phyloP scores from a whole-genome alignment of 23 red algal species.

The Agarophyton chilense region DNA sequence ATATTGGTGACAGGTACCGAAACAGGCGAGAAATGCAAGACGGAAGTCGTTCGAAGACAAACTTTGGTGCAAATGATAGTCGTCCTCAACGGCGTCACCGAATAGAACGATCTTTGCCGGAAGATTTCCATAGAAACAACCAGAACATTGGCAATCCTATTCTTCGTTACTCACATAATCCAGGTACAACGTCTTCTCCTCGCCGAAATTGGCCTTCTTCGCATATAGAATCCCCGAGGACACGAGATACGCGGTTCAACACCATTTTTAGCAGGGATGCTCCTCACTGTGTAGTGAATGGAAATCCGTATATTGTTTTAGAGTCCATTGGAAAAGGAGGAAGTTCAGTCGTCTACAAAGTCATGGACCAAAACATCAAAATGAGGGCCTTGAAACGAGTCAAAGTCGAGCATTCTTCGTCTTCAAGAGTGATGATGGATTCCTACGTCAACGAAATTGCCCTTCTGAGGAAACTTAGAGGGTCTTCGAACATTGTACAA shows the following conservation, averaged over 20 bases:
- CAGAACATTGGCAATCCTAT: background rate
- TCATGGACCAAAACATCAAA: constrained; percentile 69
- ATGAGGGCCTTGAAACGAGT: constrained; percentile 91
- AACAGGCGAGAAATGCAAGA: constrained; percentile 6
- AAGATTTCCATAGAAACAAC: constrained; percentile 22
- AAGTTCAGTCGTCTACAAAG: constrained; percentile 96
- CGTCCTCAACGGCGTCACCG: constrained; percentile 14
- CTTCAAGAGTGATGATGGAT: constrained; percentile 35
- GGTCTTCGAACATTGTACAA: constrained; percentile 81
- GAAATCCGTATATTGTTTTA: constrained; percentile 71
- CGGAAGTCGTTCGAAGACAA: background rate
- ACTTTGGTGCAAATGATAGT: constrained; percentile 15
- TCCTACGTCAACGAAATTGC: constrained; percentile 94
- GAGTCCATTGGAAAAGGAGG: constrained; percentile 90
- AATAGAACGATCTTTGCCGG: background rate
- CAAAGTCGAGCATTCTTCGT: constrained; percentile 59
- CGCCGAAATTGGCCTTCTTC: background rate
- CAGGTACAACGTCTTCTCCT: background rate
- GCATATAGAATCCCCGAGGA: background rate
- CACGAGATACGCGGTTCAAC: background rate
- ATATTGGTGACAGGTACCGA: constrained; percentile 6
- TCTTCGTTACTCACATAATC: background rate
- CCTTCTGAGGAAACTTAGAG: constrained; percentile 73
- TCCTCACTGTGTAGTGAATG: constrained; percentile 60
- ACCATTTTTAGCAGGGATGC: background rate